Base-by-base conservation (phyloP, 805 yeast genomes). In the Candida sakaeoensis region DNA sequence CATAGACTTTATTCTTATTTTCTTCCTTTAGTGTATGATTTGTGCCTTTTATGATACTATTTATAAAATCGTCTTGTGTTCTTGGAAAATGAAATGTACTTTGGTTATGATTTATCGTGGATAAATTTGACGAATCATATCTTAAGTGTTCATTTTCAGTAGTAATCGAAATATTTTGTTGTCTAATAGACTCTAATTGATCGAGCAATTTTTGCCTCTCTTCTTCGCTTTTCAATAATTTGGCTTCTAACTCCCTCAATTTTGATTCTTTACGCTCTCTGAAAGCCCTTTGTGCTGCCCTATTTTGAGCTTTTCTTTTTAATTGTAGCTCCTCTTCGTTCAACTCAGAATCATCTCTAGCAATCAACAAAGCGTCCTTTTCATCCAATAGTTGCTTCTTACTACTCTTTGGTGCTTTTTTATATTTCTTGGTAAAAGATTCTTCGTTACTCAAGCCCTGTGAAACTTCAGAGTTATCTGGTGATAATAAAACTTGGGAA, bases 251-350 rank as follows among this genome's bases (percentile, higher is more conserved):
- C 49, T 82, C 89, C 54, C 80, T 82, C 45, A 84, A 60, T 50
- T 75, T 79, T 37, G 77, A 76, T 57, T 85, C 93, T 57, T 83
- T 85, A 36, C 95, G 76, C 58, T 85, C 90, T 45, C 95, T 68
- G 60, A 85, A 87, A 2, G 95, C 95, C 49, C 89, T 69, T 61
- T 87, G 95, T 1, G 95, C 95, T 8, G 90, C 90, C 52, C 95
- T 68, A 55, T 86, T 85, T 56, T 83, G 93, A 2, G 87, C 88
- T 54, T 80, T 84, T 38, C 85, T 73, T 56, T 77, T 79, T 46
- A 72, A 64, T 14, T 70, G 71, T 5, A 76, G 50, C 44, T 79
- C 68, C 15, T 58, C 62, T 40, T 67, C 72, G 8, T 54, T 56
- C 32, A 68, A 51, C 29, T 61, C 61, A 4, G 65, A 49, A 40